Conservation (phyloP, 495 filamentous ascomycete genomes). For the Talaromyces nanjingensis region DNA sequence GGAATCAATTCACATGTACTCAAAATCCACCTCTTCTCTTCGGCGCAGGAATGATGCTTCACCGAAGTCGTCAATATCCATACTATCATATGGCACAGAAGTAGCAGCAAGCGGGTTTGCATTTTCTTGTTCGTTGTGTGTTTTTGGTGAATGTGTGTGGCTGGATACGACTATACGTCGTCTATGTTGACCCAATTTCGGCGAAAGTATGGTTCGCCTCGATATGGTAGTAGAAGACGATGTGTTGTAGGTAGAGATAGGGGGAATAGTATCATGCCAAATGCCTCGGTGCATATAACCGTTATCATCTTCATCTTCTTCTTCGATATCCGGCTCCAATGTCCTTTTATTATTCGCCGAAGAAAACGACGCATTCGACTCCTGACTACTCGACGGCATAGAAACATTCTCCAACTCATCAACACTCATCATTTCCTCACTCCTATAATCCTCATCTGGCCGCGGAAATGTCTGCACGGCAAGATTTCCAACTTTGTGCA, state of each 20-base stretch:
- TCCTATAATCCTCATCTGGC: conserved; percentile 10
- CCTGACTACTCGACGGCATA: conserved; percentile 39
- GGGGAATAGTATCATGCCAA: conserved; percentile 6
- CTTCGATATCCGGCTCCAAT: conserved; percentile 12
- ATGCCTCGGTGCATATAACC: conserved; percentile 3
- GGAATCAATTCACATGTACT: conserved; percentile 14
- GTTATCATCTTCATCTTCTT: conserved; percentile 12
- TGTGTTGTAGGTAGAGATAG: not conserved
- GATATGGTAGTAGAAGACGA: not conserved
- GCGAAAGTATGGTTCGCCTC: conserved; percentile 28
- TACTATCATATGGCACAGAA: conserved; percentile 23
- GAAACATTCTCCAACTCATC: conserved; percentile 38
- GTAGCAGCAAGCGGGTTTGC: conserved; percentile 8
- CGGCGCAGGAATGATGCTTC: conserved; percentile 35
- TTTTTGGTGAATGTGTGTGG: not conserved
- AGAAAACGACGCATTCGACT: conserved; percentile 23
- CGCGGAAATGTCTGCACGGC: conserved; percentile 15
- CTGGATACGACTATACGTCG: conserved; percentile 16
- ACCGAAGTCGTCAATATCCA: conserved; percentile 36
- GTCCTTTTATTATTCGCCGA: conserved; percentile 39
- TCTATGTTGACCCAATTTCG: conserved; percentile 25
- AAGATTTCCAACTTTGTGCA: conserved; percentile 52
- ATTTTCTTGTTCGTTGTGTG: conserved; percentile 8
- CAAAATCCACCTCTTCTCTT: conserved; percentile 37
- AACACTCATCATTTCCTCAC: conserved; percentile 7